Evolutionary conservation across 768 basidiomycete species (phyloP).

Genomic region (Serendipita sp.): DNA sequence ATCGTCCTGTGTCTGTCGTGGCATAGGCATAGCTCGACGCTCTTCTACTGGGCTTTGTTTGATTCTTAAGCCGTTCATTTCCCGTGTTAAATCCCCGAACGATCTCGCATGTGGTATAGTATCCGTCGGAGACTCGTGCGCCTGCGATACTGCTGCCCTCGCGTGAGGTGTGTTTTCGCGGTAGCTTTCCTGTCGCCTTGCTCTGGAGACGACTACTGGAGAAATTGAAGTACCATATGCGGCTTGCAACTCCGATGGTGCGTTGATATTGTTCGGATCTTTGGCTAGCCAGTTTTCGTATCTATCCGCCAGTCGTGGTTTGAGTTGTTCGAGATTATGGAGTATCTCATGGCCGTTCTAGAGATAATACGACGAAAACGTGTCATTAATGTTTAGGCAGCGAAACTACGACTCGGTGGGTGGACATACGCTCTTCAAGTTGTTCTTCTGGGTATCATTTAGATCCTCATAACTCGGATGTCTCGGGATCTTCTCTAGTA

Average conservation of each 20-base stretch:
- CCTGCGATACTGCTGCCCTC: neutral
- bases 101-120: neutral
- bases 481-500: slow-evolving; percentile 59
- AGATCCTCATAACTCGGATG: slow-evolving; percentile 53
- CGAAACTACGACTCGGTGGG: slow-evolving; percentile 1
- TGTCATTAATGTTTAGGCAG: neutral
- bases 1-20: slow-evolving; percentile 5
- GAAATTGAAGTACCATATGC: neutral
- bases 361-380: slow-evolving; percentile 11
- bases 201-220: slow-evolving; percentile 5
- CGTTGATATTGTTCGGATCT: slow-evolving; percentile 23
- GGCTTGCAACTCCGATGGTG: neutral
- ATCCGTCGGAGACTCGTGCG: neutral
- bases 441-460: slow-evolving; percentile 41
- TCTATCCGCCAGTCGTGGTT: slow-evolving; percentile 43
- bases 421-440: slow-evolving; percentile 49
- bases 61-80: neutral
- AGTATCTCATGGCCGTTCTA: slow-evolving; percentile 68
- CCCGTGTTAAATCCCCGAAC: neutral
- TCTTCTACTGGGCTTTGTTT: slow-evolving; percentile 6
- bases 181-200: neutral
- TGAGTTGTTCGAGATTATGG: slow-evolving; percentile 45
- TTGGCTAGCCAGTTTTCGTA: slow-evolving; percentile 42
- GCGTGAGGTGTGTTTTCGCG: neutral
- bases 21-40: slow-evolving; percentile 5